phyloP scores from a whole-genome alignment of 139 green algal species.

The Edaphochlamys debaryana region DNA sequence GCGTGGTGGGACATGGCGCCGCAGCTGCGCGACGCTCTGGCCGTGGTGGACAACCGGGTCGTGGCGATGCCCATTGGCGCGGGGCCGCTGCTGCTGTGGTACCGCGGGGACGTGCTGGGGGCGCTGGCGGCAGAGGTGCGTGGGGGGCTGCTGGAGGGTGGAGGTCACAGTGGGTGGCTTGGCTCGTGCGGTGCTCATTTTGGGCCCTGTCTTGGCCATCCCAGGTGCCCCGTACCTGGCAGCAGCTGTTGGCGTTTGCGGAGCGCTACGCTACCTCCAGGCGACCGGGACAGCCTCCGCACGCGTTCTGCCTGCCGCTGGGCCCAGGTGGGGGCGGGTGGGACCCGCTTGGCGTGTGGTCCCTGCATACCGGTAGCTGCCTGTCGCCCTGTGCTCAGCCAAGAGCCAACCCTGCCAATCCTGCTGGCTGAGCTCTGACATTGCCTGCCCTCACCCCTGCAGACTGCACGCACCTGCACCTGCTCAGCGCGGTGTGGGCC shows the following conservation, averaged over 20 bases:
- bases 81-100: not conserved
- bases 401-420: not conserved
- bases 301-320: conserved; percentile 1
- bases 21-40: not conserved
- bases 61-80: not conserved
- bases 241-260: not conserved
- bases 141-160: too few relatives aligned
- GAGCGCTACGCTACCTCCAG: not conserved
- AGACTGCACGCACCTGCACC: not conserved
- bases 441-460: not conserved
- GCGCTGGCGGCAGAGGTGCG: not conserved
- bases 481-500: conserved; percentile 6
- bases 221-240: not conserved
- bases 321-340: not conserved
- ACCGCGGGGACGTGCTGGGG: not conserved
- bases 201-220: too few relatives aligned
- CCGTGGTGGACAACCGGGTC: not conserved
- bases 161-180: too few relatives aligned
- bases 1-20: not conserved
- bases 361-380: not conserved
- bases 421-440: not conserved
- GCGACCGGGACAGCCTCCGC: not conserved
- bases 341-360: too few relatives aligned
- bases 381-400: too few relatives aligned
- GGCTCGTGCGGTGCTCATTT: too few relatives aligned